phyloP scores from a whole-genome alignment of 768 basidiomycete genomes.

The Pluteus cervinus region DNA sequence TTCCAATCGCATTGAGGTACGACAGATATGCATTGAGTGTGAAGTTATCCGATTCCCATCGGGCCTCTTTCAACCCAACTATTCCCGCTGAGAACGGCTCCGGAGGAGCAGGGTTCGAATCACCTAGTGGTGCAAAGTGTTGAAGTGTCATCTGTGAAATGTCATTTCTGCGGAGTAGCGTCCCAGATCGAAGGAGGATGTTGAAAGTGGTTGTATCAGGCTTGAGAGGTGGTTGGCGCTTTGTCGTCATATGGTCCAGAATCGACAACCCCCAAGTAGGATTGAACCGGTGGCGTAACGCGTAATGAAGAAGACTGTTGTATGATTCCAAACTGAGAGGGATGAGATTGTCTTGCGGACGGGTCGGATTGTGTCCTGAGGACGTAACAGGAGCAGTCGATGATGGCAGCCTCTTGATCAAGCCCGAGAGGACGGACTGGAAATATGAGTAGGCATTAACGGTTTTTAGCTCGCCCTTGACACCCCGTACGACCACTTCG shows the following conservation, averaged over 20 bases:
- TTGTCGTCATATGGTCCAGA: conserved; percentile 47
- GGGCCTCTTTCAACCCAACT: background rate
- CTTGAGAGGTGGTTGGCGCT: conserved; percentile 31
- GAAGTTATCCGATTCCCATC: conserved; percentile 1
- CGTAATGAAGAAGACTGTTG: conserved; percentile 61
- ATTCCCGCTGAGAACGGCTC: background rate
- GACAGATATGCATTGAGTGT: conserved; percentile 3
- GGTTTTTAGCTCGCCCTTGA: conserved; percentile 14
- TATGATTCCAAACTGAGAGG: conserved; percentile 34
- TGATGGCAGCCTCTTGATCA: conserved; percentile 29
- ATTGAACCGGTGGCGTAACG: conserved; percentile 55
- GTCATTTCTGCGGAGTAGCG: conserved; percentile 10
- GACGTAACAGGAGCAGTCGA: conserved; percentile 4
- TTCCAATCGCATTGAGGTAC: conserved; percentile 2
- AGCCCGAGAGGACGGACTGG: conserved; percentile 37
- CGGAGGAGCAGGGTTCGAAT: background rate
- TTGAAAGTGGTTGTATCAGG: conserved; percentile 52
- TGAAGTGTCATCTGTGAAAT: background rate
- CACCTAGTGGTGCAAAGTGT: background rate
- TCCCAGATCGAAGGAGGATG: conserved; percentile 49
- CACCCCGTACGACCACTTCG: conserved; percentile 30
- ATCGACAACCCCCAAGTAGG: conserved; percentile 39
- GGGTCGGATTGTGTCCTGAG: conserved; percentile 1
- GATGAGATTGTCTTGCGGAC: conserved; percentile 20
- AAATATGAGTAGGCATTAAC: conserved; percentile 43